Evolutionary conservation across 495 filamentous ascomycete genomes (phyloP).

Genomic region (Staphylotrichum longicolle): DNA sequence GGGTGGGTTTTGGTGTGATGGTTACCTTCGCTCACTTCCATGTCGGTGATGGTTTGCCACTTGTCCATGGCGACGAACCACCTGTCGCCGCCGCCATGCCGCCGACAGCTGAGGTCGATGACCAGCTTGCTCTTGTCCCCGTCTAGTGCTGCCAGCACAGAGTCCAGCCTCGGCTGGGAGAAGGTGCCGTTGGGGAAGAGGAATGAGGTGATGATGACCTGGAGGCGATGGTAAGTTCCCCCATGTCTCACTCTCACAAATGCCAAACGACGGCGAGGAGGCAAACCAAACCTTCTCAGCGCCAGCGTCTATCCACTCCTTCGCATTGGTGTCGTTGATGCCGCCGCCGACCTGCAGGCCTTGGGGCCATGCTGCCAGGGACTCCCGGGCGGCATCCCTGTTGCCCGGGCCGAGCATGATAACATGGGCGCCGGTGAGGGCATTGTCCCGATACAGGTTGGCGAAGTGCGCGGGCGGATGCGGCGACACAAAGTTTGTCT

Average conservation of each 20-base stretch:
- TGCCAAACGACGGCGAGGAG: not conserved
- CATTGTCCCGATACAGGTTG: constrained; percentile 68
- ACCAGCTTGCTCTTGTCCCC: constrained; percentile 79
- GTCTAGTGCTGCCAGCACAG: constrained; percentile 66
- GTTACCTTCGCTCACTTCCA: constrained; percentile 83
- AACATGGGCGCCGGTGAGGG: constrained; percentile 78
- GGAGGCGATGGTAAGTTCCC: not conserved
- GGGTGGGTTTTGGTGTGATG: not conserved
- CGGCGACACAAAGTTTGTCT: constrained; percentile 87
- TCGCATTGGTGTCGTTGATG: constrained; percentile 79
- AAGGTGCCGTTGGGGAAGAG: constrained; percentile 85
- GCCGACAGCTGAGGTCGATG: constrained; percentile 88
- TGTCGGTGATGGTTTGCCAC: constrained; percentile 95
- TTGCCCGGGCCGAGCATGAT: constrained; percentile 94
- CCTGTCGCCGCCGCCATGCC: constrained; percentile 59
- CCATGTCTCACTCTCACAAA: too few relatives aligned
- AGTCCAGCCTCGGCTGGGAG: constrained; percentile 66
- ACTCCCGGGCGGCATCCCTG: constrained; percentile 71
- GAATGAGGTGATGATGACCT: constrained; percentile 82
- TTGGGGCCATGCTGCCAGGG: constrained; percentile 70
- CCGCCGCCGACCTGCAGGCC: constrained; percentile 88
- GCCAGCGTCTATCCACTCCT: constrained; percentile 79
- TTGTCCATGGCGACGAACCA: constrained; percentile 98
- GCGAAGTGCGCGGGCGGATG: constrained; percentile 80
- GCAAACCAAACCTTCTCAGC: constrained; percentile 73